phyloP scores from a whole-genome alignment of 176 grass and related monocot species.

The Cenchrus americanus region DNA sequence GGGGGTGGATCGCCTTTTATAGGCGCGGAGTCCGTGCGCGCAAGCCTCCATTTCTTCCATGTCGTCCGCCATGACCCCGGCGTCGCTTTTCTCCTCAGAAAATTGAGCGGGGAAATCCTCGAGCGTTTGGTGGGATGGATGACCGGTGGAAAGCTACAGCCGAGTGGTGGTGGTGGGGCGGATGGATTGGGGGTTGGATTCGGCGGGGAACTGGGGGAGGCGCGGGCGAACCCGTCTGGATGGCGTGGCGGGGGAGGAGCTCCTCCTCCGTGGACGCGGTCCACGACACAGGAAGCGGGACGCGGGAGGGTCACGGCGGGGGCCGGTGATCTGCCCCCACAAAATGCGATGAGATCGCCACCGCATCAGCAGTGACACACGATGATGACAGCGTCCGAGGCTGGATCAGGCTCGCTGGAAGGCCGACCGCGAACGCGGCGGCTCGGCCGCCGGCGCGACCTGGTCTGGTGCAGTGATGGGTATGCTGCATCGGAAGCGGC shows the following conservation, averaged over 20 bases:
- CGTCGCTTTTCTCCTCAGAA: background rate
- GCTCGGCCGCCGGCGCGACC: background rate
- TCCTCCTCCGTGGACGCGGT: slow-evolving; percentile 22
- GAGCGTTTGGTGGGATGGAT: slow-evolving; percentile 52
- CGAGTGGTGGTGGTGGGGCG: background rate
- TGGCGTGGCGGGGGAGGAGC: too few relatives aligned
- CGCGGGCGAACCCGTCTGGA: background rate
- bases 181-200: background rate
- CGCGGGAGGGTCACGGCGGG: background rate
- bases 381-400: background rate
- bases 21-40: background rate
- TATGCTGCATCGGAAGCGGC: background rate
- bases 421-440: background rate
- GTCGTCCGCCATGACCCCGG: background rate
- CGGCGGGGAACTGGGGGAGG: background rate
- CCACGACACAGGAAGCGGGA: slow-evolving; percentile 5
- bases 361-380: slow-evolving; percentile 32
- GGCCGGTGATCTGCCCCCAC: background rate
- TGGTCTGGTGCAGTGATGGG: background rate
- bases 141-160: slow-evolving; percentile 21
- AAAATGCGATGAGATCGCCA: background rate
- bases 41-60: background rate
- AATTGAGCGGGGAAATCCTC: background rate
- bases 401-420: too few relatives aligned
- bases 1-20: slow-evolving; percentile 44